Percentiles rank a stretch among this genome's conserved stretches.
phyloP scores from a whole-genome alignment of 345 rosid species.

The Brassica carinata region DNA sequence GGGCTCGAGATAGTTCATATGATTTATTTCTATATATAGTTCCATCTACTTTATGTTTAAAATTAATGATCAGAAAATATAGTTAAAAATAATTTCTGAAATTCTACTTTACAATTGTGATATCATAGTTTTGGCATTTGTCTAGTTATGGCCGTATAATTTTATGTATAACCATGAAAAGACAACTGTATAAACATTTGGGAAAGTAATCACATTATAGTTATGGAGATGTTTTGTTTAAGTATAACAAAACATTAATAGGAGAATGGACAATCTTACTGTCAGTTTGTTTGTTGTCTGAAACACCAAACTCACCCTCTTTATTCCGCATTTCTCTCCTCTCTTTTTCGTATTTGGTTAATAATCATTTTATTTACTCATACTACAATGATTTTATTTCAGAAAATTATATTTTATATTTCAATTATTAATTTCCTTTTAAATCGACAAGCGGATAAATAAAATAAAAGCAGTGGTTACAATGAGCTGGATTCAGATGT shows the following conservation, averaged over 20 bases:
- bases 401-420: background rate
- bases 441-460: conserved; percentile 10
- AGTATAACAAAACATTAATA: conserved; percentile 40
- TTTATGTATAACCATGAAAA: background rate
- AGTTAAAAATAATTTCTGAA: background rate
- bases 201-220: conserved; percentile 33
- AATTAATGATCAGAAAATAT: background rate
- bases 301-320: conserved; percentile 40
- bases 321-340: conserved; percentile 28
- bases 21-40: background rate
- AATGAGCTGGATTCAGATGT: conserved; percentile 45
- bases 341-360: conserved; percentile 16
- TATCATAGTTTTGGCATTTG: background rate
- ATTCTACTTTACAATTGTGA: background rate
- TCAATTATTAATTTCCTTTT: background rate
- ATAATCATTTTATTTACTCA: conserved; percentile 2
- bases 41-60: background rate
- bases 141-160: background rate
- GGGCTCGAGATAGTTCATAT: background rate
- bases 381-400: background rate
- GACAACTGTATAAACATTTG: background rate
- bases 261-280: conserved; percentile 46
- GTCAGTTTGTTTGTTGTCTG: conserved; percentile 43
- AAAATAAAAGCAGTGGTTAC: conserved; percentile 42
- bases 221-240: conserved; percentile 35